Percentiles rank a stretch among this genome's conserved stretches.
Conservation (phyloP, 1,139 yeast genomes). For the Kodamaea ohmeri region DNA sequence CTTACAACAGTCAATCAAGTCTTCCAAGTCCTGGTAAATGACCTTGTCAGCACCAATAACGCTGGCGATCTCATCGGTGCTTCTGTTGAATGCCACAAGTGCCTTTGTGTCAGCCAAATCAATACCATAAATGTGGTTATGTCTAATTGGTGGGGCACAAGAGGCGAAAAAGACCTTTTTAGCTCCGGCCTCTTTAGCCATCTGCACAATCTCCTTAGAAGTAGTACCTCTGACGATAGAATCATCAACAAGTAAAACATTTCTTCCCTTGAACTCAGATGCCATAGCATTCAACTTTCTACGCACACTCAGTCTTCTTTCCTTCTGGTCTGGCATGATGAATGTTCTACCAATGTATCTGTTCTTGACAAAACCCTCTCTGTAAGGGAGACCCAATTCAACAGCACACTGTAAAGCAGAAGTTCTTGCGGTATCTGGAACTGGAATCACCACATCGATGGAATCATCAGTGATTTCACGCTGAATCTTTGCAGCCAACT, state of each 20-base stretch:
- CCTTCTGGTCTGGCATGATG: slow-evolving; percentile 97
- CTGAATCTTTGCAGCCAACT: slow-evolving; percentile 72
- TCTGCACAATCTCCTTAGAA: slow-evolving; percentile 89
- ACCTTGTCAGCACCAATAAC: slow-evolving; percentile 92
- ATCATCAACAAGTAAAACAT: slow-evolving; percentile 92
- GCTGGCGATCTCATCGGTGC: slow-evolving; percentile 68
- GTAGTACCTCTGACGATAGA: slow-evolving; percentile 98
- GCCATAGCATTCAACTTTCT: slow-evolving; percentile 96
- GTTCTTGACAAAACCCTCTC: slow-evolving; percentile 97
- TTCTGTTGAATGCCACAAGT: slow-evolving; percentile 79
- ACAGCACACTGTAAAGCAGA: slow-evolving; percentile 94
- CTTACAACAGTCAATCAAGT: slow-evolving; percentile 75
- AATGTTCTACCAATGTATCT: slow-evolving; percentile 96
- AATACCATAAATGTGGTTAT: slow-evolving; percentile 94
- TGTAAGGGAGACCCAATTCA: slow-evolving; percentile 72
- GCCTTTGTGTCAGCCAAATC: slow-evolving; percentile 96
- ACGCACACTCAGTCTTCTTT: slow-evolving; percentile 90
- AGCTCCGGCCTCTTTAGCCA: slow-evolving; percentile 99
- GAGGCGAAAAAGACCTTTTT: slow-evolving; percentile 89
- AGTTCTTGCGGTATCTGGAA: slow-evolving; percentile 95
- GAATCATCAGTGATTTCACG: slow-evolving; percentile 49
- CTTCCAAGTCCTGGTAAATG: slow-evolving; percentile 81
- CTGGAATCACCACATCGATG: slow-evolving; percentile 95
- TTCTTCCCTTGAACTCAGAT: slow-evolving; percentile 80
- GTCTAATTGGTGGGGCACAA: slow-evolving; percentile 95